Base-by-base conservation (phyloP, 2,329 filamentous ascomycete species). In the Fonsecaea multimorphosa region DNA sequence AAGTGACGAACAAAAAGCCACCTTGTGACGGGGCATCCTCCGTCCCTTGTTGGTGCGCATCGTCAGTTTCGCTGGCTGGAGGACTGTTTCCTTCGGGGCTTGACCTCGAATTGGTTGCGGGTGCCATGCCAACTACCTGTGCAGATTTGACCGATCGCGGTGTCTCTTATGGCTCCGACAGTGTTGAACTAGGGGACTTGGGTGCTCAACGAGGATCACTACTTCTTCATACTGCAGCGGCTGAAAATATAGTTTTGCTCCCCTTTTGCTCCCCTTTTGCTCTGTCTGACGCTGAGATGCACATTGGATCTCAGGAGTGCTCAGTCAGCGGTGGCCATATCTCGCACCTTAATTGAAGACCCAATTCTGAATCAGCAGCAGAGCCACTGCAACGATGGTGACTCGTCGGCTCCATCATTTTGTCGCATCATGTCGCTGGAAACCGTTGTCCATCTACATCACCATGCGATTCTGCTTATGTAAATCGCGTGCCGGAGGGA, bases 1-100 rank as follows among this genome's bases (percentile, higher is more conserved):
- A 61, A 1, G 61, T 11, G 46, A 67, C 44, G 58, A 67, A 67
- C 44, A 67, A 16, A 6, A 67, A 64, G 12, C 58, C 61, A n/a
- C 49, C 55, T 32, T 52, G 32, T 16, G 31, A 12, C 19, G 38
- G 40, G 2, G 31, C 53, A 16, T 36, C n/a, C n/a, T 22, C 24
- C 0, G 11, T 12, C 44, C 4, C 44, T 49, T 49, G 44, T 11
- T 24, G 44, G 11, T 3, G 44, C 2, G 19, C 22, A 24, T 1
- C 2, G 24, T 19, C 19, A 11, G 9, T 11, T 12, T 49, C 44
- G 11, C 44, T 12, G 22, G 19, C 44, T 49, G 19, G 1, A 49
- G 44, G 40, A 44, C n/a, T 27, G 8, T 2, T 11, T 9, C 12
- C 44, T 24, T 24, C 44, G 44, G 44, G 44, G 12, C n/a, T 12